Percentiles rank a stretch among this genome's conserved stretches.
phyloP scores from a whole-genome alignment of 805 yeast species.

The Danielia oregonensis region DNA sequence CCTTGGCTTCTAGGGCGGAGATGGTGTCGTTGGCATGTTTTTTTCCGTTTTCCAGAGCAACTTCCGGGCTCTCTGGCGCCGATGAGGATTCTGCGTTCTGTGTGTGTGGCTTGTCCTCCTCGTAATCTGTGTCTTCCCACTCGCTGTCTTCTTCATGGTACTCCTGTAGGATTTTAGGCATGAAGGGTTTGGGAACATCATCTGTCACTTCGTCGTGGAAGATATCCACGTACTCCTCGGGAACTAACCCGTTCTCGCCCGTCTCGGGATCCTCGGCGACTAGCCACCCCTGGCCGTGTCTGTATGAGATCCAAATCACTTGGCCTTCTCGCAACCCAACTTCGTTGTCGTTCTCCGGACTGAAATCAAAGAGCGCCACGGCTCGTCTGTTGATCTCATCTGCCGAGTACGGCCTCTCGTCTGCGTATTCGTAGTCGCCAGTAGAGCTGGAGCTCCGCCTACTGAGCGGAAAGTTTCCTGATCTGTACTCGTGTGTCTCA shows the following conservation, averaged over 20 bases:
- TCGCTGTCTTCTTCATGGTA: constrained; percentile 22
- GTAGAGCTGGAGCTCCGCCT: constrained; percentile 6
- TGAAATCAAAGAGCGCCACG: constrained; percentile 82
- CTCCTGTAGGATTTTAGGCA: constrained; percentile 33
- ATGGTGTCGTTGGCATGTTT: neutral
- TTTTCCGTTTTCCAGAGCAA: neutral
- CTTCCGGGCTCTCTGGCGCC: constrained; percentile 1
- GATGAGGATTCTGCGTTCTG: neutral
- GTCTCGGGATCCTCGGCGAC: constrained; percentile 80
- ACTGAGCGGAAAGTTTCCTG: constrained; percentile 39
- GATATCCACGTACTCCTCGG: constrained; percentile 85
- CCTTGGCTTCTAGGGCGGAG: neutral
- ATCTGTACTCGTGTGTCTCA: constrained; percentile 63
- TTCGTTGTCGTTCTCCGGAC: constrained; percentile 93
- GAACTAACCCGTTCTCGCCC: constrained; percentile 87
- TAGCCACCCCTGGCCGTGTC: constrained; percentile 98
- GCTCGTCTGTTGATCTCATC: constrained; percentile 55
- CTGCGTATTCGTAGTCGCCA: constrained; percentile 6
- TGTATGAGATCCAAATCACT: constrained; percentile 75
- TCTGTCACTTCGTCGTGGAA: constrained; percentile 26
- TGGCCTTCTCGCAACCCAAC: constrained; percentile 77
- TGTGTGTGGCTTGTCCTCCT: constrained; percentile 8
- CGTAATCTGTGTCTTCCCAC: constrained; percentile 29
- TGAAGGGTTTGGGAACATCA: constrained; percentile 45
- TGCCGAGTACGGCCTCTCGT: constrained; percentile 12